These are phyloP conservation scores for Capsella bursapastoris DNA, from an alignment of 345 rosid species.

Conservation along the genomic window DNA sequence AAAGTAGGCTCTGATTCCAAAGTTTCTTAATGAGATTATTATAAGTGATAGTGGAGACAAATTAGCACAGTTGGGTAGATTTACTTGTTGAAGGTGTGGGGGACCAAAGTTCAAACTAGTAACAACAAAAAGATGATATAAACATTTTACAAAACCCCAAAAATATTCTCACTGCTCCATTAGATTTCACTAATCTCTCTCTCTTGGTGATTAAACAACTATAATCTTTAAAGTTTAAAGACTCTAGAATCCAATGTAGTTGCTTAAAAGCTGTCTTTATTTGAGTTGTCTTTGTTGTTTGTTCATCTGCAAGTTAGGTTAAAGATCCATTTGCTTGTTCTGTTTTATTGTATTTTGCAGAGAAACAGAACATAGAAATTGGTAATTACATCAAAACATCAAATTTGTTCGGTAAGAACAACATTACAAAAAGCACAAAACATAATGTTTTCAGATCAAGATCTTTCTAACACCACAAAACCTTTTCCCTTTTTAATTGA, in stretches of 20 bases:
- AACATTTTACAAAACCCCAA: constrained; percentile 58
- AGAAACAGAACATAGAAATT: constrained; percentile 9
- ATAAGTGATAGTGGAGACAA: constrained; percentile 43
- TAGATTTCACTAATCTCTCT: constrained; percentile 50
- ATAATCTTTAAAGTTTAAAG: constrained; percentile 10
- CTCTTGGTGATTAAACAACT: constrained; percentile 25
- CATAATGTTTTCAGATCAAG: constrained; percentile 21
- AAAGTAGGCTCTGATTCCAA: constrained; percentile 10
- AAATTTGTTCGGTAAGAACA: constrained; percentile 18
- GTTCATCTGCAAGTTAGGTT: constrained; percentile 24
- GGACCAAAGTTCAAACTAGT: constrained; percentile 42
- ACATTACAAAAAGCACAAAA: constrained; percentile 9
- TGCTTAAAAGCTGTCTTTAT: constrained; percentile 28
- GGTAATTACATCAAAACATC: constrained; percentile 2
- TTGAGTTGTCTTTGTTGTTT: constrained; percentile 12
- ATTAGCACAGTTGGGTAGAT: constrained; percentile 43
- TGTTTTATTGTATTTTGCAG: constrained; percentile 3
- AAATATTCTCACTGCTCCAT: constrained; percentile 75
- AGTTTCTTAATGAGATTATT: neutral
- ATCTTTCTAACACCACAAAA: constrained; percentile 31
- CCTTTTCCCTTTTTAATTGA: neutral
- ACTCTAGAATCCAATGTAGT: constrained; percentile 39
- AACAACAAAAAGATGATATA: constrained; percentile 33
- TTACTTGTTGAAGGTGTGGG: constrained; percentile 45
- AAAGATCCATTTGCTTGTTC: neutral